Base-by-base conservation (phyloP, 164 flowering plant genomes). In the Kingdonia uniflora region DNA sequence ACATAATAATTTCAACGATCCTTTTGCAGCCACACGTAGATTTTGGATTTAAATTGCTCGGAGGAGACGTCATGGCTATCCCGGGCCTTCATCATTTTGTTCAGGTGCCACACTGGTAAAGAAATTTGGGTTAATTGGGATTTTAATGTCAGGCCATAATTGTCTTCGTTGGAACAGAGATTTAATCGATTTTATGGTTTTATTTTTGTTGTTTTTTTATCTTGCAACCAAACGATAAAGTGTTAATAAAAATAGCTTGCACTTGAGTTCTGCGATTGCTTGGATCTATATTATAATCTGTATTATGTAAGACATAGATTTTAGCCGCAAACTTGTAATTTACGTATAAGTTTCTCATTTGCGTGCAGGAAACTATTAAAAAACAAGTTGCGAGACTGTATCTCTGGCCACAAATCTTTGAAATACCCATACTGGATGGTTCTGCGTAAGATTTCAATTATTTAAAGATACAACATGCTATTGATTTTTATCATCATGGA, bases 31-130 rank as follows among this genome's bases (percentile, higher is more conserved):
- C 98, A 4, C 76, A 76, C 54, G 63, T 88, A 17, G 98, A 92
- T 63, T 88, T 88, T 51, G 96, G 97, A 52, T 20, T 88, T 66
- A 80, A 74, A 54, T 15, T 92, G 6, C 58, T 80, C 23, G 95
- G 94, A 50, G 87, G 76, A 14, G 97, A 92, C 62, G 50, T 92
- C 47, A 88, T 92, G 99, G 70, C 96, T 49, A 80, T 92, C 51
- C 99, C 96, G 22, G 94, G 95, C 39, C 62, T 92, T 6, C 82
- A 88, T 66, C 78, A 51, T 25, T 71, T 51, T 64, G 69, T 82
- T 62, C 95, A 88, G 96, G 96, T 92, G 70, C 69, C 63, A 33
- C 45, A 54, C 58, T 58, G 51, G 48, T 42, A 54, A 47, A 21
- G 14, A 17, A 20, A 20, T 20, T 22, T 23, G 25, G 21, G 29